Conservation (phyloP, 1,139 yeast species). For the Magnusiomyces clavatus region DNA sequence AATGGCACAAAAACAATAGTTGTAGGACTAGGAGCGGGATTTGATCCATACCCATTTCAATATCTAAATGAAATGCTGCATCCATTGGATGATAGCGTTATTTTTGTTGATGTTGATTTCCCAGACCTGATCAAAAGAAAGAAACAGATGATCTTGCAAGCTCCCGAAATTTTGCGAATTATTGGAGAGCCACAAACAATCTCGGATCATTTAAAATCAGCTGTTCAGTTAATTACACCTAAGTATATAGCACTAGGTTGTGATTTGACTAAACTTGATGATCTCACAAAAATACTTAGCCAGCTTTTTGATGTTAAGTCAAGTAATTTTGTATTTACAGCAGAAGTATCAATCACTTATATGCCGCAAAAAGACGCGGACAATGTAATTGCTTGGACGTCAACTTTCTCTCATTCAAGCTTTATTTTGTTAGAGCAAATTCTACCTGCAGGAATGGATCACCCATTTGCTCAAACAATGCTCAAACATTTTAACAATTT, state of each 20-base stretch:
- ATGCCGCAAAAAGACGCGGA: constrained; percentile 69
- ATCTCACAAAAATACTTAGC: constrained; percentile 37
- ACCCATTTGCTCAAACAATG: constrained; percentile 73
- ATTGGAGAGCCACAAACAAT: constrained; percentile 33
- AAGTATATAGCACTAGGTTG: constrained; percentile 62
- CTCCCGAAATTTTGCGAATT: constrained; percentile 42
- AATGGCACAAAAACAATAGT: constrained; percentile 30
- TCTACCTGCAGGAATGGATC: constrained; percentile 52
- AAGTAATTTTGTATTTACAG: constrained; percentile 52
- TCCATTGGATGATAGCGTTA: constrained; percentile 27
- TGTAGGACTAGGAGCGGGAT: constrained; percentile 77
- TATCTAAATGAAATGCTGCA: constrained; percentile 33
- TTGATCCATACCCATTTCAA: constrained; percentile 56
- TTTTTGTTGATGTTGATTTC: constrained; percentile 67
- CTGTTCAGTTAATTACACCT: constrained; percentile 36
- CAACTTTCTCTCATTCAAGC: constrained; percentile 46
- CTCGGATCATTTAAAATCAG: constrained; percentile 10
- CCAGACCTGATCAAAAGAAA: constrained; percentile 58
- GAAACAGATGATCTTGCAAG: constrained; percentile 41
- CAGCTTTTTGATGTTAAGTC: constrained; percentile 27
- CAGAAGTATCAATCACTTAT: constrained; percentile 78
- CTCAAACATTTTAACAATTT: constrained; percentile 59
- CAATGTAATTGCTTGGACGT: constrained; percentile 46
- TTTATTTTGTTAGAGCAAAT: constrained; percentile 66
- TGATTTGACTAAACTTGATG: constrained; percentile 47